phyloP scores from a whole-genome alignment of 495 filamentous ascomycete species.

The Hyphodiscus hymeniophilus region DNA sequence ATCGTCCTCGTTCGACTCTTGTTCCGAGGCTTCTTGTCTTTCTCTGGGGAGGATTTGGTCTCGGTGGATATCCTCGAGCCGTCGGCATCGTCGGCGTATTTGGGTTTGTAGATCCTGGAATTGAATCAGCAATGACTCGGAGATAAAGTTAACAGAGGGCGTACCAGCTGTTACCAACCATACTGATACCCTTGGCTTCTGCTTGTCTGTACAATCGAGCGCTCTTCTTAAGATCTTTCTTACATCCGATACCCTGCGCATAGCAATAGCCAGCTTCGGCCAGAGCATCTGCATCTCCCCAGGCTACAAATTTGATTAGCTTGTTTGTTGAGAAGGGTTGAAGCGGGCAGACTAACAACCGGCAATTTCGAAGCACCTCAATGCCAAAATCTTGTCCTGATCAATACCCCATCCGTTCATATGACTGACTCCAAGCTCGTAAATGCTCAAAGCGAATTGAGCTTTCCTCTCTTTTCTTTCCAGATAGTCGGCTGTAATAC shows the following conservation, averaged over 20 bases:
- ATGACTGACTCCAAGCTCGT: constrained; percentile 93
- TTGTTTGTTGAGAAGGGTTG: background rate
- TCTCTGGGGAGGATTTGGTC: constrained; percentile 23
- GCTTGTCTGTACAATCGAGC: constrained; percentile 86
- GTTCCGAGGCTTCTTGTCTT: constrained; percentile 50
- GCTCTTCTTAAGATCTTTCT: constrained; percentile 93
- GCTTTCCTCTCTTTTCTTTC: constrained; percentile 74
- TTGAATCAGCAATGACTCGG: background rate
- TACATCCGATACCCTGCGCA: constrained; percentile 74
- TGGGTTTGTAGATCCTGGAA: constrained; percentile 93
- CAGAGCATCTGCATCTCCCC: constrained; percentile 95
- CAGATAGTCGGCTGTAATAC: constrained; percentile 50
- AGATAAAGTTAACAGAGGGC: constrained; percentile 17
- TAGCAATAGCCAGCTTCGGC: constrained; percentile 85
- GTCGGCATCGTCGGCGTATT: constrained; percentile 61
- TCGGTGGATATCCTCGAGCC: constrained; percentile 6
- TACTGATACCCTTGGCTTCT: constrained; percentile 87
- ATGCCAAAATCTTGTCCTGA: constrained; percentile 78
- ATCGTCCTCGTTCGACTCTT: constrained; percentile 59
- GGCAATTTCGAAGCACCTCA: constrained; percentile 94
- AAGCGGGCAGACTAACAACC: constrained; percentile 48
- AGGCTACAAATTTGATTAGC: constrained; percentile 41
- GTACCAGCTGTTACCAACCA: constrained; percentile 97
- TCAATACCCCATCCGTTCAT: constrained; percentile 97
- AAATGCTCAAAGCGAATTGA: constrained; percentile 90